Conservation (phyloP, 345 rosid genomes). For the Arabidopsis suecica region DNA sequence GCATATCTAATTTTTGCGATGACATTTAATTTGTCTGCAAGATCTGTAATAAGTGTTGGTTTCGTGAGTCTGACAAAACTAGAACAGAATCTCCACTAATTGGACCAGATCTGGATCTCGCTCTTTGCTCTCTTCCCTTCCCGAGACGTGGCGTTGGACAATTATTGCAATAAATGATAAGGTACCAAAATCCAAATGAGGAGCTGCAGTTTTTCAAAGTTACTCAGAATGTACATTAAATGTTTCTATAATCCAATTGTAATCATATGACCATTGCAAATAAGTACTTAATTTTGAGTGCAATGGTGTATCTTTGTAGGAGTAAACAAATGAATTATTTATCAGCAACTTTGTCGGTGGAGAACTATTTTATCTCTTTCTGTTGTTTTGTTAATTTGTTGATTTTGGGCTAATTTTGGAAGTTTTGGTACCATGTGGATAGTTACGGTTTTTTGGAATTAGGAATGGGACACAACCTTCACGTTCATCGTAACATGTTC, state of each 20-base stretch:
- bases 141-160: constrained; percentile 31
- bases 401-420: constrained; percentile 1
- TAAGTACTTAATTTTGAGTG: constrained; percentile 14
- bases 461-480: constrained; percentile 32
- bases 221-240: constrained; percentile 18
- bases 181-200: constrained; percentile 21
- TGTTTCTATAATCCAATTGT: neutral
- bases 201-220: constrained; percentile 26
- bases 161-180: constrained; percentile 36
- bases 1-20: constrained; percentile 34
- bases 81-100: constrained; percentile 29
- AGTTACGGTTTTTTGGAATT: neutral
- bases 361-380: neutral
- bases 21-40: constrained; percentile 43
- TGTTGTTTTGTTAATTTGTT: constrained; percentile 18
- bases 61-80: constrained; percentile 39
- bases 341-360: constrained; percentile 37
- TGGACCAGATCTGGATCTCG: constrained; percentile 45
- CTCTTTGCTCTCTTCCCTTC: constrained; percentile 29
- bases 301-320: constrained; percentile 4
- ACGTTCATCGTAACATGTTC: constrained; percentile 37
- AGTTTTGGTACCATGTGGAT: constrained; percentile 24
- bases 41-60: constrained; percentile 42
- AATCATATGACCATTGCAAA: constrained; percentile 11
- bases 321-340: neutral